Evolutionary conservation across 1,139 yeast species (phyloP), one percentile per base, ranked within the genome.

Genomic region (Williopsis jadinii): DNA sequence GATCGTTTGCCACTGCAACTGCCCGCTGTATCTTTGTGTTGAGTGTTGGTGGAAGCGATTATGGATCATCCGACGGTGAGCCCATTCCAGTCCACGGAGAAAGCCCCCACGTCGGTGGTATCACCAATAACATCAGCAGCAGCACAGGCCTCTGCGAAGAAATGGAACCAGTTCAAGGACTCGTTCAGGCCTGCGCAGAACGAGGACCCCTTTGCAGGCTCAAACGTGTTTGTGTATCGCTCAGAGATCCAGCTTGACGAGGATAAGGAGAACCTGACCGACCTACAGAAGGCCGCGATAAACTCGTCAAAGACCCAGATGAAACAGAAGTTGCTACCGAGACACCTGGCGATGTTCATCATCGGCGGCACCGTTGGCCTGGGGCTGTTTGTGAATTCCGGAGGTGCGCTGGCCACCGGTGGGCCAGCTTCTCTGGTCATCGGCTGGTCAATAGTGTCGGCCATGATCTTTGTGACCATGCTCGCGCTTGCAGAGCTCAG

Each of bases 311-410:
- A 75, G 56, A 70, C 90, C 12, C 87, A 90, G 2, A 71, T 84
- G 80, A 84, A 78, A 39, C 71, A 87, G 58, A 68, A 75, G 33
- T 70, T 84, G 44, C 79, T 80, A 51, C 68, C 64, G 79, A 84
- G 68, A 66, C 70, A 66, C 44, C 71, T 85, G 52, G 84, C 82
- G 56, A 83, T 85, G 86, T 80, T 86, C 59, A 94, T 95, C 37
- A 80, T 86, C 53, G 95, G 95, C 57, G 95, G 95, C 48, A 73
- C 87, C 41, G 84, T 86, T 49, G 95, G 95, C 63, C 84, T 70
- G 6, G 71, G 71, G 73, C 52, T 77, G 64, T 71, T 68, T 53
- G 76, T 81, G 34, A 84, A 84, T 57, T 68, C 79, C 30, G 88
- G 88, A 47, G 67, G 70, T 46, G 80, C 86, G 11, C 66, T 82